Evolutionary conservation across 2,329 filamentous ascomycete genomes (phyloP), one percentile per base, ranked within the genome.

Genomic region (Hirsutella thompsonii): DNA sequence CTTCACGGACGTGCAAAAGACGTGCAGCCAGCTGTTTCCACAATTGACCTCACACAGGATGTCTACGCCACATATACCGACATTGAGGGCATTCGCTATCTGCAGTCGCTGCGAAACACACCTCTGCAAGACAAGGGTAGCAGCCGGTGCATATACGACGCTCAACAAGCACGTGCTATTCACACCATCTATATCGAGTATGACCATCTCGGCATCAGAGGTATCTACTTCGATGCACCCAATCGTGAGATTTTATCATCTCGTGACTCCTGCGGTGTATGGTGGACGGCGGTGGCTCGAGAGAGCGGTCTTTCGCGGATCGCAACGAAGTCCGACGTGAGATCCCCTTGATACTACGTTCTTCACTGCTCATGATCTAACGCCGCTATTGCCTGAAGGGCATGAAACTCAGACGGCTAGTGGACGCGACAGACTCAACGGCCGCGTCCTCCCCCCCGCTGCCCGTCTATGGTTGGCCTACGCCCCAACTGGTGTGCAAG

Each of bases 171-270:
- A 8, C 36, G 33, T 20, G 23, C 18, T 20, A 29, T 21, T n/a
- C 36, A 30, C 20, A 38, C n/a, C 14, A 42, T 42, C 8, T 39
- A 42, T 29, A 20, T 42, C 20, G 41, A 20, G 33, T 42, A 39
- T 30, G 36, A 42, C 41, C 41, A 42, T 39, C 20, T 42, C n/a
- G 41, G 41, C 41, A 23, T 42, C 30, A 42, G 41, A 42, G 28
- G 19, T 6, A 19, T 42, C 23, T 20, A 39, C 23, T 13, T 29
- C 23, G 30, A 33, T 33, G 32, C 16, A 33, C 36, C 29, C 36
- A 39, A 39, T 14, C 16, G 18, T 16, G 30, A 33, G 32, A 16
- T 26, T 29, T 13, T 30, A 20, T 37, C 34, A 20, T 35, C 23
- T 39, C 16, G 28, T 29, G 21, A 16, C 21, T 30, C 29, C 32